Percentiles rank a stretch among this genome's conserved stretches.
These are phyloP conservation scores for Posidonia australis DNA, from an alignment of 106 monocot genomes.

Conservation along the genomic window DNA sequence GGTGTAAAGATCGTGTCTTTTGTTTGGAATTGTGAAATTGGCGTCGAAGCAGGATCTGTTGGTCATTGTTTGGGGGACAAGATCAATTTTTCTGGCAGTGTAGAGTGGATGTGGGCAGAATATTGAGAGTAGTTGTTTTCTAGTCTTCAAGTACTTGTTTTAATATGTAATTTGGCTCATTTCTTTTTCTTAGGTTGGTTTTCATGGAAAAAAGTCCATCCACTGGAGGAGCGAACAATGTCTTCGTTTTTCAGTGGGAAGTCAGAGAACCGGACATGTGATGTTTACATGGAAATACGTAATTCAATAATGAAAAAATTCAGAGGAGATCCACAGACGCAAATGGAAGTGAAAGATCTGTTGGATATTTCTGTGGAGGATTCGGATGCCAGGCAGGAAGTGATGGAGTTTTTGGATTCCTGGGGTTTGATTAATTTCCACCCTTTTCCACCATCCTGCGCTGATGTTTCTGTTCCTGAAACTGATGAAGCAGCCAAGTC, in stretches of 20 bases:
- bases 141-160: not conserved
- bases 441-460: conserved; percentile 47
- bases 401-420: conserved; percentile 76
- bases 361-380: conserved; percentile 47
- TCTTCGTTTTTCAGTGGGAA: conserved; percentile 81
- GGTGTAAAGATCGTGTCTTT: not conserved
- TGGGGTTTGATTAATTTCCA: conserved; percentile 99
- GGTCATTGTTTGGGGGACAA: not conserved
- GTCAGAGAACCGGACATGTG: conserved; percentile 61
- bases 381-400: conserved; percentile 50
- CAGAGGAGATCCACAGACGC: conserved; percentile 45
- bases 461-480: conserved; percentile 10
- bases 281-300: conserved; percentile 66
- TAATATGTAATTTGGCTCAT: not conserved
- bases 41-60: too few species aligned
- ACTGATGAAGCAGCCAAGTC: conserved; percentile 20
- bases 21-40: not conserved
- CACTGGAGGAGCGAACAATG: conserved; percentile 60
- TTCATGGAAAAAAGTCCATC: conserved; percentile 77
- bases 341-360: conserved; percentile 52
- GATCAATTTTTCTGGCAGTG: not conserved
- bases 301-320: conserved; percentile 79
- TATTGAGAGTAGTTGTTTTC: not conserved
- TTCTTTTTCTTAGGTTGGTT: conserved; percentile 65
- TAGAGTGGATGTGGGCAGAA: not conserved